Evolutionary conservation across 192 early-diverging fungal genomes (phyloP).

Genomic region (Podila horticola): DNA sequence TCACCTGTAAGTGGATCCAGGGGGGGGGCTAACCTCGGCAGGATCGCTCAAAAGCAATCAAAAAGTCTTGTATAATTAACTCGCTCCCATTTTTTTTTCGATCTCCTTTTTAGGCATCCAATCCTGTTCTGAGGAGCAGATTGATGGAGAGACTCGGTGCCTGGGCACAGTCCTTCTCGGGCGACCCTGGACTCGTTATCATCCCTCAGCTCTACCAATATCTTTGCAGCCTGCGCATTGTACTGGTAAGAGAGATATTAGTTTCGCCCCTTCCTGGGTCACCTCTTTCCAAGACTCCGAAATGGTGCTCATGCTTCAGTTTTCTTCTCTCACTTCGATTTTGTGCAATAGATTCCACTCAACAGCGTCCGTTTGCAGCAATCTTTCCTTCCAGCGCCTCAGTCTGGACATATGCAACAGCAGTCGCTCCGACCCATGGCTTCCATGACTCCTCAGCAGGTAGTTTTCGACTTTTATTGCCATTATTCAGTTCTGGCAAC

Average conservation of each 20-base stretch:
- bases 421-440: too few relatives aligned
- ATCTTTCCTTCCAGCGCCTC: too few relatives aligned
- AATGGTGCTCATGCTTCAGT: too few relatives aligned
- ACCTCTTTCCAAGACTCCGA: too few relatives aligned
- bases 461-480: too few relatives aligned
- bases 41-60: neutral
- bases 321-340: too few relatives aligned
- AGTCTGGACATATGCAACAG: too few relatives aligned
- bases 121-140: neutral
- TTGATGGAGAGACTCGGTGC: constrained; percentile 5
- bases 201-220: constrained; percentile 5
- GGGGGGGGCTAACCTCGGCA: too few relatives aligned
- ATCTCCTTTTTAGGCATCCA: neutral
- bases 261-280: too few relatives aligned
- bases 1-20: neutral
- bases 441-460: too few relatives aligned
- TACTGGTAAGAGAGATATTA: neutral
- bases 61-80: neutral
- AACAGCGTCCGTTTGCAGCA: neutral
- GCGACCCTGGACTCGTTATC: neutral
- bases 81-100: neutral
- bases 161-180: neutral
- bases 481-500: neutral
- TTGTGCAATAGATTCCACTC: neutral
- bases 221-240: neutral